A percentile compares a stretch with the other conserved stretches of the same genome.
Conservation (phyloP, 2,329 filamentous ascomycete species). For the Venturia carpophila region DNA sequence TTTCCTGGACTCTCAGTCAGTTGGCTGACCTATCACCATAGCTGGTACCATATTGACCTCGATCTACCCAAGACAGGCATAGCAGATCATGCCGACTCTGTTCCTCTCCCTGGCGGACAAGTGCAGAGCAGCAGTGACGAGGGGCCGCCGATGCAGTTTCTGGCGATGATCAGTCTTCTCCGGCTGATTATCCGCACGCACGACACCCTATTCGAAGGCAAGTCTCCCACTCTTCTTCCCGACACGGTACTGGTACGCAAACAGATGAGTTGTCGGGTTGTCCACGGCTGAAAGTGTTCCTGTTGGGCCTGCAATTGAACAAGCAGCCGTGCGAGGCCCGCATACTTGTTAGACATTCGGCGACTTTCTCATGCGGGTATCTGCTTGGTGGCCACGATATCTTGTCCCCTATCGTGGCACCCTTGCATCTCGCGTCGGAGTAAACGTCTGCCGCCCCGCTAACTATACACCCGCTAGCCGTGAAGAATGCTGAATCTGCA, state of each 20-base stretch:
- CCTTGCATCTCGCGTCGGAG: constrained; percentile 8
- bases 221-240: constrained; percentile 25
- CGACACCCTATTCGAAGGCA: constrained; percentile 45
- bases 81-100: constrained; percentile 44
- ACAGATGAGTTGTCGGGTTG: not conserved
- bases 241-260: not conserved
- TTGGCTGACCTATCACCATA: constrained; percentile 28
- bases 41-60: constrained; percentile 50
- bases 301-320: not conserved
- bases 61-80: constrained; percentile 51
- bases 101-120: constrained; percentile 43
- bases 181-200: constrained; percentile 48
- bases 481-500: constrained; percentile 23
- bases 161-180: constrained; percentile 51
- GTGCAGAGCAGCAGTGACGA: constrained; percentile 20
- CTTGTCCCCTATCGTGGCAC: constrained; percentile 5
- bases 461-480: constrained; percentile 18
- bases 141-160: constrained; percentile 50
- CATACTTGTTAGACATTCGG: not conserved
- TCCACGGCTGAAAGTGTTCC: not conserved
- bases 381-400: constrained; percentile 11
- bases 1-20: constrained; percentile 14
- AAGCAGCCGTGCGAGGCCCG: not conserved
- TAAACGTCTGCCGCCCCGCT: constrained; percentile 4
- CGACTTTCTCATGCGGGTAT: not conserved